Evolutionary conservation across 306 rosid genomes (phyloP).

Genomic region (Castanea crenata): DNA sequence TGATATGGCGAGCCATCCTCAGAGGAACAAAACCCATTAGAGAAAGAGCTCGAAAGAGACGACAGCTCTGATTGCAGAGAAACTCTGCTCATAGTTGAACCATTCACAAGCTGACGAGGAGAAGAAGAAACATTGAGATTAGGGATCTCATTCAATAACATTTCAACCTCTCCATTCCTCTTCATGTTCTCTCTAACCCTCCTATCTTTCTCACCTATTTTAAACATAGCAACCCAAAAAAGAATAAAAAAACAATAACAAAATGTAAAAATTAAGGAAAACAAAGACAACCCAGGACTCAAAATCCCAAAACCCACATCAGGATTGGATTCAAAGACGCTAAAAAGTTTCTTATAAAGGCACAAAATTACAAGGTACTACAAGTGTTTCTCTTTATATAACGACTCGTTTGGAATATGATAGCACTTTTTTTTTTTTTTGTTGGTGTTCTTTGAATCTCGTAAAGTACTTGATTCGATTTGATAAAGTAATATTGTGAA

Average conservation of each 20-base stretch:
- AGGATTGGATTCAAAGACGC: neutral
- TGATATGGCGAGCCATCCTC: conserved; percentile 8
- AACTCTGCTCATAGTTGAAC: conserved; percentile 30
- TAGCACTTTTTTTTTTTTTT: neutral
- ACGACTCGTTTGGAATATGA: neutral
- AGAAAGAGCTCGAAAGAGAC: conserved; percentile 30
- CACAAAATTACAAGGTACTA: neutral
- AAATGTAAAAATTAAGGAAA: neutral
- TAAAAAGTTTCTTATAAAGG: neutral
- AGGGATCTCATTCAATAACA: conserved; percentile 18
- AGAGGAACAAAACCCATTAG: conserved; percentile 23
- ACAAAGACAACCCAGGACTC: conserved; percentile 19
- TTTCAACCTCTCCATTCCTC: conserved; percentile 7
- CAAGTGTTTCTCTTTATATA: neutral
- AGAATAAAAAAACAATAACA: neutral
- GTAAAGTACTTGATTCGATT: conserved; percentile 4
- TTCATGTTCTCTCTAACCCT: conserved; percentile 17
- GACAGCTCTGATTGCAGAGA: conserved; percentile 21
- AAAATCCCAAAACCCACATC: conserved; percentile 22
- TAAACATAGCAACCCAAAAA: conserved; percentile 7
- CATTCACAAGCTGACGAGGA: conserved; percentile 22
- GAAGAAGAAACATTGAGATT: conserved; percentile 19
- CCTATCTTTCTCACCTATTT: conserved; percentile 19
- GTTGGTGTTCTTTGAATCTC: conserved; percentile 14
- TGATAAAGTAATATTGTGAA: conserved; percentile 17